Percentiles rank a stretch among this genome's conserved stretches.
These are phyloP conservation scores for Gloeophyllum trabeum DNA, from an alignment of 768 basidiomycete species.

Conservation along the genomic window DNA sequence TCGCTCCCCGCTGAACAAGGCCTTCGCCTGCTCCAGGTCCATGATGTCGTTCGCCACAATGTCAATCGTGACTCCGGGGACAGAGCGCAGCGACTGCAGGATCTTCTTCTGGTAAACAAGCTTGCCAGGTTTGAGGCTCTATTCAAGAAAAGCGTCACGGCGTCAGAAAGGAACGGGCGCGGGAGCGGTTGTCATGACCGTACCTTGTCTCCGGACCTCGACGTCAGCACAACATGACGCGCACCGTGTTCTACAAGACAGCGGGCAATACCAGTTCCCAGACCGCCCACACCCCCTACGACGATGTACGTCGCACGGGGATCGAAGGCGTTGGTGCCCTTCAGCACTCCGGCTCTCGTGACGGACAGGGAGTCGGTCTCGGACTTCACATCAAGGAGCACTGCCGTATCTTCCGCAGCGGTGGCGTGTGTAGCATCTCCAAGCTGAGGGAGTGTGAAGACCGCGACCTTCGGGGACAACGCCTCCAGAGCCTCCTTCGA, in stretches of 20 bases:
- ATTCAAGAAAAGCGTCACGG: not conserved
- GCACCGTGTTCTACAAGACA: constrained; percentile 5
- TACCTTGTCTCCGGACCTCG: constrained; percentile 4
- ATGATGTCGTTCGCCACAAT: constrained; percentile 4
- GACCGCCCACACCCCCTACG: constrained; percentile 5
- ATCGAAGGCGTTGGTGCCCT: not conserved
- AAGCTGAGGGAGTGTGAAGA: too few species aligned
- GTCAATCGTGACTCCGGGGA: constrained; percentile 5
- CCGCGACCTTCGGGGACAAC: too few species aligned
- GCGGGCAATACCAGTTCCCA: constrained; percentile 1
- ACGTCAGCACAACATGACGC: constrained; percentile 4
- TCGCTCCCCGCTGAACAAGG: not conserved
- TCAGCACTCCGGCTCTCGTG: not conserved
- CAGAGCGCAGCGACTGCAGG: constrained; percentile 1
- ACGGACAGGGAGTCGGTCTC: too few species aligned
- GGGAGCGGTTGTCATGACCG: not conserved
- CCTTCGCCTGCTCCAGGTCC: constrained; percentile 5
- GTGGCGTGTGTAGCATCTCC: too few species aligned
- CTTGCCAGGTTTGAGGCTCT: not conserved
- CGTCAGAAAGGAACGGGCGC: not conserved
- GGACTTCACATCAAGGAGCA: too few species aligned
- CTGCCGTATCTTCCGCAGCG: too few species aligned
- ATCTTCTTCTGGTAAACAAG: constrained; percentile 7
- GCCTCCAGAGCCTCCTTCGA: too few species aligned
- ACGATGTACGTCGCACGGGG: constrained; percentile 2